Percentiles rank a stretch among this genome's conserved stretches.
Conservation (phyloP, 345 rosid species). For the Pseudoturritis turrita region DNA sequence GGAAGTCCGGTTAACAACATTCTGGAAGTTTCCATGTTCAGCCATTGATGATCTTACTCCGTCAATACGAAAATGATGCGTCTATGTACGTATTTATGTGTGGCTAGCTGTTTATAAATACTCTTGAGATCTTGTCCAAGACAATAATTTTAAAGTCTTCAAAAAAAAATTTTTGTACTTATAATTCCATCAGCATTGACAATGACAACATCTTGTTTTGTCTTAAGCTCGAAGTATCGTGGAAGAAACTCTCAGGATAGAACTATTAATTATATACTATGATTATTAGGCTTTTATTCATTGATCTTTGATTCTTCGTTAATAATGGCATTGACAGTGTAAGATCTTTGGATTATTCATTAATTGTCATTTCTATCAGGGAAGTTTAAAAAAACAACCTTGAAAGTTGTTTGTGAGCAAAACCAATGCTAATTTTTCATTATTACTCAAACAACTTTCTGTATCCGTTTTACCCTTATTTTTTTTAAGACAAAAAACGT, state of each 20-base stretch:
- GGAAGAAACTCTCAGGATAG: slow-evolving; percentile 13
- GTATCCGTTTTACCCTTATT: too few relatives aligned
- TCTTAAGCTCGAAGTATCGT: slow-evolving; percentile 14
- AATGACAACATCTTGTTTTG: neutral
- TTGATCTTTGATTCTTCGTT: neutral
- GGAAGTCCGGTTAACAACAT: slow-evolving; percentile 26
- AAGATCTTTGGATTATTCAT: neutral
- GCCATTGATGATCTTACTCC: slow-evolving; percentile 23
- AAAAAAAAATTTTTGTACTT: neutral
- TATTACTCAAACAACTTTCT: too few relatives aligned
- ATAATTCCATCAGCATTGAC: slow-evolving; percentile 12
- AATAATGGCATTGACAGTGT: neutral
- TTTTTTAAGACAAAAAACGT: too few relatives aligned
- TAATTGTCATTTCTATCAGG: neutral
- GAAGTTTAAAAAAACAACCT: too few relatives aligned
- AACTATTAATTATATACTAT: neutral
- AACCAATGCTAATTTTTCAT: too few relatives aligned
- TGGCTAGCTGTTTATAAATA: neutral
- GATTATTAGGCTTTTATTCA: neutral
- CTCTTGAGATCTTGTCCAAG: slow-evolving; percentile 11
- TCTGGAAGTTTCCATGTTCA: slow-evolving; percentile 8
- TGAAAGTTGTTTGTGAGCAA: too few relatives aligned
- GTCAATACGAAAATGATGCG: neutral
- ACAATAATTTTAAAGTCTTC: neutral
- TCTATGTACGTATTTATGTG: neutral